These are phyloP conservation scores for Apiotrichum domesticum DNA, from an alignment of 1,284 basidiomycete species.

Conservation along the genomic window DNA sequence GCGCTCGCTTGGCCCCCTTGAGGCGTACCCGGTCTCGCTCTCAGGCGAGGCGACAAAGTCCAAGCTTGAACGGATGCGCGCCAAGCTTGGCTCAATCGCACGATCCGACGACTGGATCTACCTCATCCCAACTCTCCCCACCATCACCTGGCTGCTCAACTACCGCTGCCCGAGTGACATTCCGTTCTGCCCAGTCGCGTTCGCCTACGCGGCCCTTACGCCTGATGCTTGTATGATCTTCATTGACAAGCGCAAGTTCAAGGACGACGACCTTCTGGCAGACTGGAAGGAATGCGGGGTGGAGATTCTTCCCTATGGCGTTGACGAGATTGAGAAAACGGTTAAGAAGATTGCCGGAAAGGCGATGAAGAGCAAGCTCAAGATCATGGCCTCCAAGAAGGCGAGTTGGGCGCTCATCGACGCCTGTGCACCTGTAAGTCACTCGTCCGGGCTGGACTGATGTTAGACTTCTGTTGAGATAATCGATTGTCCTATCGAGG, in stretches of 20 bases:
- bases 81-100: conserved; percentile 31
- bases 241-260: conserved; percentile 36
- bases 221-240: conserved; percentile 48
- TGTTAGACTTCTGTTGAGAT: conserved; percentile 29
- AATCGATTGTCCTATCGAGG: conserved; percentile 55
- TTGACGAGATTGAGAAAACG: conserved; percentile 69
- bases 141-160: conserved; percentile 70
- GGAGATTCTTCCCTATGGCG: conserved; percentile 58
- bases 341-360: conserved; percentile 44
- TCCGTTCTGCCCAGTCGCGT: conserved; percentile 80
- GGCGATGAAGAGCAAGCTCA: conserved; percentile 15
- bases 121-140: conserved; percentile 46
- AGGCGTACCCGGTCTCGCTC: conserved; percentile 66
- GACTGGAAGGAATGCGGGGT: conserved; percentile 53
- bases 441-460: background rate
- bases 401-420: conserved; percentile 42
- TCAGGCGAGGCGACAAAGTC: conserved; percentile 53
- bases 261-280: conserved; percentile 25
- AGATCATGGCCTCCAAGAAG: conserved; percentile 29
- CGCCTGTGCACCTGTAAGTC: conserved; percentile 28
- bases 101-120: conserved; percentile 41
- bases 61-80: conserved; percentile 32
- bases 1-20: conserved; percentile 64
- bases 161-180: conserved; percentile 69
- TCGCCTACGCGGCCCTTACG: conserved; percentile 71